Evolutionary conservation across 2,329 filamentous ascomycete species (phyloP).

Genomic region (Samsoniella hepiali): DNA sequence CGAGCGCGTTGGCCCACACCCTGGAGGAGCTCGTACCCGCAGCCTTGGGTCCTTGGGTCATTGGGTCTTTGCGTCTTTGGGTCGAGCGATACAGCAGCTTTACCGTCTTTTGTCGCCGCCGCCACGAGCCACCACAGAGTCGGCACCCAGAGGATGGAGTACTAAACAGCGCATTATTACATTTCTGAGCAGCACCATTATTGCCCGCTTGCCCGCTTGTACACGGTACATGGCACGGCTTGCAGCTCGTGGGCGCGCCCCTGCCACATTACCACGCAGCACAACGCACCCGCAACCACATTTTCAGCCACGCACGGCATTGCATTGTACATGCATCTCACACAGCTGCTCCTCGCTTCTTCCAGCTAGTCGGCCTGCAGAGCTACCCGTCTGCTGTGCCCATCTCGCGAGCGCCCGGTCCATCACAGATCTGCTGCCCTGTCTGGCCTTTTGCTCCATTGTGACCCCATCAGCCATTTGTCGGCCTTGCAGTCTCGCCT

Average conservation of each 20-base stretch:
- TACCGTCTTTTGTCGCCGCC: constrained; percentile 16
- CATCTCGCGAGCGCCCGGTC: constrained; percentile 8
- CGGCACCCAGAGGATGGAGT: neutral
- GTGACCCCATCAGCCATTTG: constrained; percentile 9
- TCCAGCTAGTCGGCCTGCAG: constrained; percentile 6
- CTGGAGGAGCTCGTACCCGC: constrained; percentile 15
- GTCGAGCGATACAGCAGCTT: constrained; percentile 11
- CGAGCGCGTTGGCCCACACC: neutral
- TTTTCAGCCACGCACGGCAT: constrained; percentile 17
- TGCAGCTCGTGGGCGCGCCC: neutral
- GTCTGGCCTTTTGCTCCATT: constrained; percentile 12
- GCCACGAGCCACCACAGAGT: constrained; percentile 3
- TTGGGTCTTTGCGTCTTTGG: neutral
- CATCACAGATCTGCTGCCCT: constrained; percentile 16
- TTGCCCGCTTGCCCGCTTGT: constrained; percentile 1
- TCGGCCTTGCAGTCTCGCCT: neutral
- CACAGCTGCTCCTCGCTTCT: constrained; percentile 7
- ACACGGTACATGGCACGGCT: neutral
- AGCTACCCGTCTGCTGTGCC: constrained; percentile 1
- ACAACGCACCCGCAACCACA: constrained; percentile 9
- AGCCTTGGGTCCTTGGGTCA: constrained; percentile 12
- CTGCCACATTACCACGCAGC: neutral
- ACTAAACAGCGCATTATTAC: neutral
- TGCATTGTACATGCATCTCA: constrained; percentile 17
- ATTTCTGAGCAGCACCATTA: neutral